These are phyloP conservation scores for Gynochthodes officinalis DNA, from an alignment of 257 asterid species.

Conservation along the genomic window DNA sequence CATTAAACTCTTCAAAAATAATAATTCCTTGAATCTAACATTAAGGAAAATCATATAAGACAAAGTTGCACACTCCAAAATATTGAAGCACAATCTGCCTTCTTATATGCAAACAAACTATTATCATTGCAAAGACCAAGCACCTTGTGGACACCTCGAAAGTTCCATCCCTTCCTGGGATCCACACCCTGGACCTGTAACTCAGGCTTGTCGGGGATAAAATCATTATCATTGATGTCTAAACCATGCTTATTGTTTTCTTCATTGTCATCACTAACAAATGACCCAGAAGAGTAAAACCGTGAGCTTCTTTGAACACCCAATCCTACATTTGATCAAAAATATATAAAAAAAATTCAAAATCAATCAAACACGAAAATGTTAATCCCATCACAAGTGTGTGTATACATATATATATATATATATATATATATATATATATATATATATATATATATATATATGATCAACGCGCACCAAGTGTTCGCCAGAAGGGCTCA, in stretches of 20 bases:
- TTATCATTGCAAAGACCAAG: not conserved
- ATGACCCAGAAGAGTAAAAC: slow-evolving; percentile 54
- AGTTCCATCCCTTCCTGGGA: slow-evolving; percentile 91
- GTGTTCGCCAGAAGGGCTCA: slow-evolving; percentile 25
- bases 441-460: too few species aligned
- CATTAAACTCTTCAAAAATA: not conserved
- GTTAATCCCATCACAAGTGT: not conserved
- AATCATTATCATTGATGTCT: slow-evolving; percentile 52
- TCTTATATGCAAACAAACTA: not conserved
- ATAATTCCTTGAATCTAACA: not conserved
- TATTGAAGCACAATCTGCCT: not conserved
- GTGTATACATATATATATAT: too few species aligned
- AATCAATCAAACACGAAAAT: not conserved
- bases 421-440: too few species aligned
- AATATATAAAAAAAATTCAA: not conserved
- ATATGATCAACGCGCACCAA: slow-evolving; percentile 5
- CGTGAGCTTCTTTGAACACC: slow-evolving; percentile 45
- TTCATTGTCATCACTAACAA: slow-evolving; percentile 33
- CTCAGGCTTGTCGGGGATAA: slow-evolving; percentile 56
- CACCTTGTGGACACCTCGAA: slow-evolving; percentile 94
- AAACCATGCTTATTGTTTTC: slow-evolving; percentile 16
- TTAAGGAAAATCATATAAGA: not conserved
- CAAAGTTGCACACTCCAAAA: not conserved
- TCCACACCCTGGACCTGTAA: slow-evolving; percentile 76
- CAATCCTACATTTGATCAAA: slow-evolving; percentile 29